Percentiles rank a stretch among this genome's conserved stretches.
phyloP scores from a whole-genome alignment of 2,329 filamentous ascomycete genomes.

The Ophiobolus disseminans region DNA sequence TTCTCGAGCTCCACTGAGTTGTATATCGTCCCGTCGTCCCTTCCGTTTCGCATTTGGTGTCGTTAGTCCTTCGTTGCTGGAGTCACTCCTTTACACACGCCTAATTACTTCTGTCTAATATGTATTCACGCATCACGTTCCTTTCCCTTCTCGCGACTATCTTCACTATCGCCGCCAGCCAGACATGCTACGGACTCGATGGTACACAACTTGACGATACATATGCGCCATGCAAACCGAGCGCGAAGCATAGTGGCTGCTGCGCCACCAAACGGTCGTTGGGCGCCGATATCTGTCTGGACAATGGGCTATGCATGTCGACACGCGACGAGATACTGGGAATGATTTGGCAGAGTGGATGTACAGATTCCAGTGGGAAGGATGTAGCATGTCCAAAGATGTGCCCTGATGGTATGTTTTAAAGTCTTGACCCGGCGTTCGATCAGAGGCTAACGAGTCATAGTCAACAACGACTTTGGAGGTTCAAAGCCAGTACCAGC shows the following conservation, averaged over 20 bases:
- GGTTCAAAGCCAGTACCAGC: slow-evolving; percentile 24
- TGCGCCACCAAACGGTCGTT: slow-evolving; percentile 36
- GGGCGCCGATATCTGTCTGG: slow-evolving; percentile 41
- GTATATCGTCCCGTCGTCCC: slow-evolving; percentile 6
- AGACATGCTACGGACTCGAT: slow-evolving; percentile 41
- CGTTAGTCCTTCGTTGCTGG: slow-evolving; percentile 4
- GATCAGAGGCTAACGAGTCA: neutral
- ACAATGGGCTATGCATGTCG: slow-evolving; percentile 45
- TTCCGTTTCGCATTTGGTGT: slow-evolving; percentile 2
- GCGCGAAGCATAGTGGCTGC: slow-evolving; percentile 41
- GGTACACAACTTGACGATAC: slow-evolving; percentile 36
- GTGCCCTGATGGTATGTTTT: slow-evolving; percentile 38
- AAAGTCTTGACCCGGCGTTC: neutral
- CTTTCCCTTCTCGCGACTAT: slow-evolving; percentile 20
- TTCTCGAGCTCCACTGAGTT: slow-evolving; percentile 4
- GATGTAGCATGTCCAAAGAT: slow-evolving; percentile 38
- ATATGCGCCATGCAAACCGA: slow-evolving; percentile 40
- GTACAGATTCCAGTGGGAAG: slow-evolving; percentile 43
- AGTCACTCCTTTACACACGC: slow-evolving; percentile 11
- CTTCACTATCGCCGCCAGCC: slow-evolving; percentile 20
- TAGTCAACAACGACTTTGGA: slow-evolving; percentile 23
- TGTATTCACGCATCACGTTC: slow-evolving; percentile 20
- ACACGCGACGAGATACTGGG: slow-evolving; percentile 37
- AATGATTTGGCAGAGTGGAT: slow-evolving; percentile 44
- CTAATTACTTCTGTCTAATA: slow-evolving; percentile 24